A percentile compares a stretch with the other conserved stretches of the same genome.
phyloP scores from a whole-genome alignment of 768 basidiomycete genomes.

The Porphyrellus cyaneotinctus region DNA sequence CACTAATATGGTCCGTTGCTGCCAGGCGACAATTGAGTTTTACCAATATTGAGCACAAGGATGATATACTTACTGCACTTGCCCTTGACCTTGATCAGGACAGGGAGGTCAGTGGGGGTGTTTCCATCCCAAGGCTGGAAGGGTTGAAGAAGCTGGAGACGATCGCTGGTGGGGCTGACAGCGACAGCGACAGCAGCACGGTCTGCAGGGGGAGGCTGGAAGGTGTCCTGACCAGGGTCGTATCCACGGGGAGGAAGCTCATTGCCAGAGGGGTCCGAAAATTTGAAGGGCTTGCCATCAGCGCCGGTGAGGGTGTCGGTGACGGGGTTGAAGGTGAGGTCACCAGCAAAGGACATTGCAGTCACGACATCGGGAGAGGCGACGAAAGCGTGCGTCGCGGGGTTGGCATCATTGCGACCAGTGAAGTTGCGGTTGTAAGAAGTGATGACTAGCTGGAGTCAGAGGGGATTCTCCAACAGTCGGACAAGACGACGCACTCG shows the following conservation, averaged over 20 bases:
- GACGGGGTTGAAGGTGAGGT: conserved; percentile 94
- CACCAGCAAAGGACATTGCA: conserved; percentile 92
- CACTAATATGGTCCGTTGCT: conserved; percentile 93
- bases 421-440: conserved; percentile 99
- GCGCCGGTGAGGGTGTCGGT: conserved; percentile 83
- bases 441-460: conserved; percentile 69
- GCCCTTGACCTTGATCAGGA: conserved; percentile 98
- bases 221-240: conserved; percentile 95
- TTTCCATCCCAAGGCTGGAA: conserved; percentile 94
- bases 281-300: conserved; percentile 97
- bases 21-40: conserved; percentile 2
- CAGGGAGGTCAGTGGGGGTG: conserved; percentile 81
- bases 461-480: not conserved
- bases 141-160: conserved; percentile 85
- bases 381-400: conserved; percentile 95
- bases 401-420: conserved; percentile 99
- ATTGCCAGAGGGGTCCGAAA: conserved; percentile 84
- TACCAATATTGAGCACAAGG: not conserved
- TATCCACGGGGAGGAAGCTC: conserved; percentile 95
- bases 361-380: conserved; percentile 94
- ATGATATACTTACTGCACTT: conserved; percentile 81
- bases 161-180: conserved; percentile 79
- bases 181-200: conserved; percentile 82
- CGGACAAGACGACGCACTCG: conserved; percentile 55
- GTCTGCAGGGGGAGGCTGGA: conserved; percentile 90